Percentiles rank a stretch among this genome's conserved stretches.
Evolutionary conservation across 2,329 filamentous ascomycete genomes (phyloP).

Genomic region (Fusarium scirpi): DNA sequence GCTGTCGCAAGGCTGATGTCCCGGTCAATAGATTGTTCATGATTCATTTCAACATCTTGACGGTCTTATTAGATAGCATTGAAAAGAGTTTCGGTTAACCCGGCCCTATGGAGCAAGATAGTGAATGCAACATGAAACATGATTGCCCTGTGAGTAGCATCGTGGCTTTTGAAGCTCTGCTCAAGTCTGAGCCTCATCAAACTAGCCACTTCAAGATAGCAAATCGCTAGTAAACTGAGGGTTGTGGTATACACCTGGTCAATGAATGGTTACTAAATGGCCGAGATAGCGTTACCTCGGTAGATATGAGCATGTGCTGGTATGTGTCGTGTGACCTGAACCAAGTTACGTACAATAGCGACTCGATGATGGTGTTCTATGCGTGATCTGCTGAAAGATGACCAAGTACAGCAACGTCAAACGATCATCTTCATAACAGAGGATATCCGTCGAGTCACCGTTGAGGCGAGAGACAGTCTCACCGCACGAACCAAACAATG

Average conservation of each 20-base stretch:
- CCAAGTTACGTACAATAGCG: neutral
- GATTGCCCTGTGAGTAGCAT: neutral
- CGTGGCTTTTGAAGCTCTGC: neutral
- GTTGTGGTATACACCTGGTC: neutral
- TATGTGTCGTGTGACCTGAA: neutral
- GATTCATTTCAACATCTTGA: neutral
- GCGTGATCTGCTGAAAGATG: neutral
- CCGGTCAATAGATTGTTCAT: neutral
- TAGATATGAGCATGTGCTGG: neutral
- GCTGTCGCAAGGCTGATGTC: neutral
- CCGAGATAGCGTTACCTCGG: neutral
- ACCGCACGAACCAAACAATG: slow-evolving; percentile 18
- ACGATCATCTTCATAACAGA: neutral
- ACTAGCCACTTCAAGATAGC: slow-evolving; percentile 20
- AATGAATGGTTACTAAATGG: neutral
- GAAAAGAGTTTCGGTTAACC: neutral
- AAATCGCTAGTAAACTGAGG: slow-evolving; percentile 1
- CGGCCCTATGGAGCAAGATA: neutral
- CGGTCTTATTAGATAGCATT: neutral
- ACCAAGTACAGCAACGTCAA: neutral
- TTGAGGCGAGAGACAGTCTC: slow-evolving; percentile 4
- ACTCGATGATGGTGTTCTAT: neutral
- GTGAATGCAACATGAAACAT: neutral
- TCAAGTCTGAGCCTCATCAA: slow-evolving; percentile 15
- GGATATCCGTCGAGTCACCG: slow-evolving; percentile 5